Base-by-base conservation (phyloP, 345 rosid species). In the Diplotaxis tenuifolia region DNA sequence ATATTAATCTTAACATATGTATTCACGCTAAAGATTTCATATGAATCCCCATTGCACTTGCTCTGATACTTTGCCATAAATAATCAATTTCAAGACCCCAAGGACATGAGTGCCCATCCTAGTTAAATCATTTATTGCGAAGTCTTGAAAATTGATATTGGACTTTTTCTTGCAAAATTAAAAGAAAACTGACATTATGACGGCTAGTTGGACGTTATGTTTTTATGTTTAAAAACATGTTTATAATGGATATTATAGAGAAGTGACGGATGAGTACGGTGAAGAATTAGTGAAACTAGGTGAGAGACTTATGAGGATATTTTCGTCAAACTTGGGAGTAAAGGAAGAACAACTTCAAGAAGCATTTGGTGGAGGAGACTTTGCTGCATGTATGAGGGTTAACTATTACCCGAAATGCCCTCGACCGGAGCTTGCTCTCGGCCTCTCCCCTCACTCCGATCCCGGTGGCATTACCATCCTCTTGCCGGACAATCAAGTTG, bases 341-440 rank as follows among this genome's bases (percentile, higher is more conserved):
- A 62, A 25, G 4, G 87, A 86, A 20, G 82, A 83, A 3, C 58
- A 12, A 7, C 85, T 94, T n/a, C 92, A 86, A 74, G 78, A 86
- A 32, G 88, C 89, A 54, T 86, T 91, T 57, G 97, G 97, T 5
- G 96, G 96, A 7, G 83, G 83, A 0, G 52, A 84, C 10, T 34
- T 84, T 4, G 97, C 93, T 2, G 92, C 96, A 4, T 92, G 97
- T 69, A 16, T 92, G 27, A 85, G 96, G 78, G 87, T 87, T 16
- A 94, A n/a, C n/a, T n/a, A n/a, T n/a, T n/a, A n/a, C n/a, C n/a
- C n/a, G n/a, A n/a, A n/a, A n/a, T n/a, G n/a, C 53, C 99, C 97
- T 1, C 90, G 88, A 36, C 97, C 99, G 1, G 92, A 88, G 50
- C 67, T 94, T 56, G 78, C 98, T 2, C 88, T 91, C 1, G 97